Evolutionary conservation across 192 early-diverging fungal species (phyloP).

Genomic region (Mortierella antarctica): DNA sequence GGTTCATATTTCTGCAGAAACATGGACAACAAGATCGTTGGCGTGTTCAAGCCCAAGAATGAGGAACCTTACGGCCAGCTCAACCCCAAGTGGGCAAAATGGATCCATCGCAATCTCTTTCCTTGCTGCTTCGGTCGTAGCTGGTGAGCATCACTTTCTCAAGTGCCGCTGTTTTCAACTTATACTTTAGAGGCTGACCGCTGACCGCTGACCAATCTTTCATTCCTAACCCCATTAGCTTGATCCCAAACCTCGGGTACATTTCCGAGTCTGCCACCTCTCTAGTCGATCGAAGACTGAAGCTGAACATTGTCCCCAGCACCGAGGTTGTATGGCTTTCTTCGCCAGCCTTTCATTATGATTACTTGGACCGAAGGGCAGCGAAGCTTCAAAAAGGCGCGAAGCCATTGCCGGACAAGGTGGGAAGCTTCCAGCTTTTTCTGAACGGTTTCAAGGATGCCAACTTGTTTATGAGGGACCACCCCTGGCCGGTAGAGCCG

Average conservation of each 20-base stretch:
- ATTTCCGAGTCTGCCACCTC: conserved; percentile 91
- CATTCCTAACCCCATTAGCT: conserved; percentile 20
- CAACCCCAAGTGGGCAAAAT: conserved; percentile 92
- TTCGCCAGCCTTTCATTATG: conserved; percentile 84
- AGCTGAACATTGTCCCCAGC: conserved; percentile 83
- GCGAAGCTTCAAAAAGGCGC: conserved; percentile 50
- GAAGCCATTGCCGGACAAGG: conserved; percentile 76
- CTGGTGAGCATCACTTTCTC: conserved; percentile 55
- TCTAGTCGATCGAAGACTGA: conserved; percentile 77
- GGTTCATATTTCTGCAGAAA: conserved; percentile 93
- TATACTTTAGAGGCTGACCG: not conserved
- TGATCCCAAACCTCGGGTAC: conserved; percentile 93
- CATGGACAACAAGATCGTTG: conserved; percentile 78
- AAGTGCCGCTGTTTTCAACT: not conserved
- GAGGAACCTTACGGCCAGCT: conserved; percentile 75
- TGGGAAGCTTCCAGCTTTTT: conserved; percentile 89
- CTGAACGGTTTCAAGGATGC: conserved; percentile 86
- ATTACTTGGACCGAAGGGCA: conserved; percentile 64
- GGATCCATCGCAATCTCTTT: conserved; percentile 88
- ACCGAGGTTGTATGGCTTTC: conserved; percentile 83
- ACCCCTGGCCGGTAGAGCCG: conserved; percentile 60
- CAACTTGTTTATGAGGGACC: conserved; percentile 78
- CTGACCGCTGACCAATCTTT: not conserved
- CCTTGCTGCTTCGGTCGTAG: conserved; percentile 91
- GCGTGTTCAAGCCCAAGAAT: conserved; percentile 91